These are phyloP conservation scores for Ceratocystiopsis sp. DNA, from an alignment of 2,329 filamentous ascomycete species.

Conservation along the genomic window DNA sequence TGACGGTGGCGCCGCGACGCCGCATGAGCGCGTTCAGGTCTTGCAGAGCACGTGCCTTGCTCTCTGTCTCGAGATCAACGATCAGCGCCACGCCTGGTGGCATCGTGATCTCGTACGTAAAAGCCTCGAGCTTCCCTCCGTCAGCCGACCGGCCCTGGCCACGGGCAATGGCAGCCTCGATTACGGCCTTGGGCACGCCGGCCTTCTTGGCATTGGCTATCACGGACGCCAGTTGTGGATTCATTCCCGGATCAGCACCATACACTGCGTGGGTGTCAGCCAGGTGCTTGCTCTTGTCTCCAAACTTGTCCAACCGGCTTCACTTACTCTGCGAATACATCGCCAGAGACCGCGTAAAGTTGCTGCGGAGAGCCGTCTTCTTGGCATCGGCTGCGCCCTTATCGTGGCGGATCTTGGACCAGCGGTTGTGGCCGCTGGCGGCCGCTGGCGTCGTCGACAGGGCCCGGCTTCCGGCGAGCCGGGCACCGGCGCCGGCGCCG, in stretches of 20 bases:
- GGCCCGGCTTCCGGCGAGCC: too few species aligned
- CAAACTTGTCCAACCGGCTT: background rate
- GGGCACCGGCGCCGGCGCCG: too few species aligned
- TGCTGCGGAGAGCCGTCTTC: constrained; percentile 54
- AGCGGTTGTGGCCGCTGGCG: constrained; percentile 68
- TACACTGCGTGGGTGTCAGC: constrained; percentile 15
- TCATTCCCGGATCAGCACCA: constrained; percentile 55
- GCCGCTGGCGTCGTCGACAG: constrained; percentile 20
- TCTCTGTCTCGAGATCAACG: constrained; percentile 75
- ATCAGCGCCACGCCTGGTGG: constrained; percentile 63
- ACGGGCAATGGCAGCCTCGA: constrained; percentile 65
- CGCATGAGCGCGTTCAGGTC: constrained; percentile 59
- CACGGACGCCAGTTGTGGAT: constrained; percentile 54
- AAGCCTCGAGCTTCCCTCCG: constrained; percentile 58
- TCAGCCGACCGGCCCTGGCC: constrained; percentile 68
- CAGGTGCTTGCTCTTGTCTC: background rate
- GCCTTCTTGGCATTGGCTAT: constrained; percentile 67
- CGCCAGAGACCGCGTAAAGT: constrained; percentile 55
- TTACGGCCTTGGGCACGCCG: constrained; percentile 66
- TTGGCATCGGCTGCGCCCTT: constrained; percentile 74
- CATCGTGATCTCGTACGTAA: constrained; percentile 68
- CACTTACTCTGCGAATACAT: constrained; percentile 54
- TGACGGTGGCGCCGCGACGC: constrained; percentile 48
- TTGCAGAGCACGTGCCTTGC: constrained; percentile 53
- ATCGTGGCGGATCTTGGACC: constrained; percentile 92